Conservation (phyloP, 805 yeast genomes). For the Teunomyces stri region DNA sequence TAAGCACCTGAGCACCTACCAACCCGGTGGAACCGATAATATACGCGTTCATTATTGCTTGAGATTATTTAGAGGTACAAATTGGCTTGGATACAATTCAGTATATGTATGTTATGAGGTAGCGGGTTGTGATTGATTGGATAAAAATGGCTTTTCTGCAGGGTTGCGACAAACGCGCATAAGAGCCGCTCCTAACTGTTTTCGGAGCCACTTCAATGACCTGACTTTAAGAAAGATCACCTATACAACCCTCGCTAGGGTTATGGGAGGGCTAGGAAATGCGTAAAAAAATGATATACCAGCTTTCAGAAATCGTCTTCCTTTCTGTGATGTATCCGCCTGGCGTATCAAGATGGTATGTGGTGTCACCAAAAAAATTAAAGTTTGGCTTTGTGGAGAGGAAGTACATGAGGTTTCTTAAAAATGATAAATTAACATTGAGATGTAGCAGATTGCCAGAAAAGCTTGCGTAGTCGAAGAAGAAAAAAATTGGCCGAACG, state of each 20-base stretch:
- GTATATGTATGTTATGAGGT: not conserved
- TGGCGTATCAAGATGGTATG: not conserved
- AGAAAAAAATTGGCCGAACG: not conserved
- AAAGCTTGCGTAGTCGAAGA: too few relatives aligned
- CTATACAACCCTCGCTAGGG: too few relatives aligned
- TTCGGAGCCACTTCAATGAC: too few relatives aligned
- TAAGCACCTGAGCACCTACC: slow-evolving; percentile 61
- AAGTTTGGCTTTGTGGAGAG: not conserved
- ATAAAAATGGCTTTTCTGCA: not conserved
- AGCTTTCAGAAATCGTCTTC: not conserved
- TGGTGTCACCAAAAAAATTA: not conserved
- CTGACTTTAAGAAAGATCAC: too few relatives aligned
- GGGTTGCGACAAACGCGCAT: not conserved
- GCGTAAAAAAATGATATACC: not conserved
- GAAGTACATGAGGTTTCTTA: not conserved
- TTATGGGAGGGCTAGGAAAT: not conserved
- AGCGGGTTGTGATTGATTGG: not conserved
- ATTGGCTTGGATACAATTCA: not conserved
- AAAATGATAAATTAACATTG: too few relatives aligned
- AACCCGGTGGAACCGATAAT: slow-evolving; percentile 76
- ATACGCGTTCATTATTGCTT: slow-evolving; percentile 13
- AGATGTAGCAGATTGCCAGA: too few relatives aligned
- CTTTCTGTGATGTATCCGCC: not conserved
- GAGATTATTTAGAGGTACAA: not conserved
- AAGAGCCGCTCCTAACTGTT: too few relatives aligned